A percentile compares a stretch with the other conserved stretches of the same genome.
Evolutionary conservation across 2,329 filamentous ascomycete species (phyloP).

Genomic region (Endothia cerciana): DNA sequence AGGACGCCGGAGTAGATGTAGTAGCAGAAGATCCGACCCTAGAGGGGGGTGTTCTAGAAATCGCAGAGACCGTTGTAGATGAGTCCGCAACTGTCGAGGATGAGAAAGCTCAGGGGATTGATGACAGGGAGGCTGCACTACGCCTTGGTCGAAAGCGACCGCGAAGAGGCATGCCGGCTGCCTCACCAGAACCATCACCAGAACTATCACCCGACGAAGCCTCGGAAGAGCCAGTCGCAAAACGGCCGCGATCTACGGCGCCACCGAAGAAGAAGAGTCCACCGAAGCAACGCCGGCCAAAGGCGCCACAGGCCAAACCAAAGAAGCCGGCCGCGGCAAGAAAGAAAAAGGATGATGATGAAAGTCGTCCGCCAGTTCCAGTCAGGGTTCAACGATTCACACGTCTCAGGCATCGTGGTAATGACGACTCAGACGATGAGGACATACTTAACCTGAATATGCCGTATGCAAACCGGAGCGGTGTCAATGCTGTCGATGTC

Average conservation of each 20-base stretch:
- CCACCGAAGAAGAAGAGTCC: slow-evolving; percentile 42
- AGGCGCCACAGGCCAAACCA: slow-evolving; percentile 27
- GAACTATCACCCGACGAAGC: slow-evolving; percentile 47
- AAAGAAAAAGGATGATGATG: slow-evolving; percentile 30
- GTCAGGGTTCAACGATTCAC: slow-evolving; percentile 57
- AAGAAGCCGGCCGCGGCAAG: slow-evolving; percentile 25
- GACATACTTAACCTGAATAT: slow-evolving; percentile 56
- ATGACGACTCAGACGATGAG: slow-evolving; percentile 45
- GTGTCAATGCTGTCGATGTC: slow-evolving; percentile 66
- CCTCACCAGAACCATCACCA: slow-evolving; percentile 48
- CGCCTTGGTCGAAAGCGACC: slow-evolving; percentile 49
- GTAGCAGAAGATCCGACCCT: slow-evolving; percentile 8
- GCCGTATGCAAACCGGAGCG: slow-evolving; percentile 55
- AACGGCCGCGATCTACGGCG: slow-evolving; percentile 41
- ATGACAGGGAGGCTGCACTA: slow-evolving; percentile 47
- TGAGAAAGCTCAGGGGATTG: slow-evolving; percentile 48
- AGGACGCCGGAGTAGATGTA: neutral
- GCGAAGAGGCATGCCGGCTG: slow-evolving; percentile 42
- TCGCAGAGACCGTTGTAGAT: slow-evolving; percentile 29
- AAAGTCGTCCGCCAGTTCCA: slow-evolving; percentile 14
- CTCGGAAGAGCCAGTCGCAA: slow-evolving; percentile 40
- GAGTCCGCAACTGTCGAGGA: slow-evolving; percentile 25
- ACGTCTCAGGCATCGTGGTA: slow-evolving; percentile 45
- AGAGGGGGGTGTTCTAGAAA: slow-evolving; percentile 7
- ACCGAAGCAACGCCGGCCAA: slow-evolving; percentile 44